Conservation (phyloP, 2,329 filamentous ascomycete species). For the Penicillium sp. region DNA sequence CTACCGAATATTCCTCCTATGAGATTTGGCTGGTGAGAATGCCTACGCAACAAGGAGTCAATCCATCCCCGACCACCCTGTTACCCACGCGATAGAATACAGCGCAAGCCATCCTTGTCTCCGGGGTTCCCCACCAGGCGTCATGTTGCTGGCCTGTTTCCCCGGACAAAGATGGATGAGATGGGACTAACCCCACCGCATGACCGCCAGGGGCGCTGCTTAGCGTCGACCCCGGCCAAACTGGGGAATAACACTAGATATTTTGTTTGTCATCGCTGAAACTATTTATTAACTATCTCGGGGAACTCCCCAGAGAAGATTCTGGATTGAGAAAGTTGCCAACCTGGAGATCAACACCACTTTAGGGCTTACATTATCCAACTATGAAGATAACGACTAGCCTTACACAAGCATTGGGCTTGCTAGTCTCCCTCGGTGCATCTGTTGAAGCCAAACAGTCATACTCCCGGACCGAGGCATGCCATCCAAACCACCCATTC, state of each 20-base stretch:
- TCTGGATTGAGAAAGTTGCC: background rate
- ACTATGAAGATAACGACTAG: conserved; percentile 28
- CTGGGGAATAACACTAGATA: background rate
- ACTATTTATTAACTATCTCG: background rate
- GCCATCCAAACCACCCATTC: conserved; percentile 33
- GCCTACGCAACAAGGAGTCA: background rate
- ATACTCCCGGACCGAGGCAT: conserved; percentile 24
- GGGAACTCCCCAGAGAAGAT: background rate
- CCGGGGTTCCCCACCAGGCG: conserved; percentile 14
- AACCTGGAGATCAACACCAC: background rate
- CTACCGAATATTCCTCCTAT: conserved; percentile 21
- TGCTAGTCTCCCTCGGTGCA: conserved; percentile 22
- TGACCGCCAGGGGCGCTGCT: background rate
- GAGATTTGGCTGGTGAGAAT: conserved; percentile 1
- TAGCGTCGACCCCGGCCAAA: conserved; percentile 2
- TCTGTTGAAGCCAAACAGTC: conserved; percentile 16
- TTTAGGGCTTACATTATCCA: background rate
- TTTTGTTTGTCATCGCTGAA: background rate
- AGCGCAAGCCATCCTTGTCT: background rate
- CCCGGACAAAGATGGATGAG: conserved; percentile 14
- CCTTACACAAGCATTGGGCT: conserved; percentile 23
- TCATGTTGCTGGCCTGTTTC: conserved; percentile 13
- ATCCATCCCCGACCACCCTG: conserved; percentile 9
- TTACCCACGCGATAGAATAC: background rate
- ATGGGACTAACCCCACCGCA: conserved; percentile 8